Evolutionary conservation across 768 basidiomycete species (phyloP).

Genomic region (Mycena latifolia): DNA sequence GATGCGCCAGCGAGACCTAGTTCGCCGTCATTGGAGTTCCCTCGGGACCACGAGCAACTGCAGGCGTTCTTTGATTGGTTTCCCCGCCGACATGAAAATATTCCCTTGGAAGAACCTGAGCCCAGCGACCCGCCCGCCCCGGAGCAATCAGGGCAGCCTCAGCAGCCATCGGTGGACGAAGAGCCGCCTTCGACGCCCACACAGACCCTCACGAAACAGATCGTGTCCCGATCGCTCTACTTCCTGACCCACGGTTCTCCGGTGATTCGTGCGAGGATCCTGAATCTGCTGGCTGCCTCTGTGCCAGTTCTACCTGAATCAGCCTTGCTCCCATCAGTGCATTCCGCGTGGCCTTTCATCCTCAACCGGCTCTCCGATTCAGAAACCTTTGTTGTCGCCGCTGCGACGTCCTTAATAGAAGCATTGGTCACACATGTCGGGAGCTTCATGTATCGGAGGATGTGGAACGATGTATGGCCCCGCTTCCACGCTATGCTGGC

Average conservation of each 20-base stretch:
- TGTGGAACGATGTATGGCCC: slow-evolving; percentile 97
- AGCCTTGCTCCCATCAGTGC: slow-evolving; percentile 85
- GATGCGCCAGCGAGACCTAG: slow-evolving; percentile 34
- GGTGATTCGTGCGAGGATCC: slow-evolving; percentile 85
- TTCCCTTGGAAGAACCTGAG: slow-evolving; percentile 49
- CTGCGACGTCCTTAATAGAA: slow-evolving; percentile 82
- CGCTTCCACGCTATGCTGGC: slow-evolving; percentile 73
- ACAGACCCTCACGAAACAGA: slow-evolving; percentile 84
- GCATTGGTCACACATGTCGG: slow-evolving; percentile 78
- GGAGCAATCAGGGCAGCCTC: slow-evolving; percentile 34
- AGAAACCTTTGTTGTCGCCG: slow-evolving; percentile 84
- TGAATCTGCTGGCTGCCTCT: slow-evolving; percentile 79
- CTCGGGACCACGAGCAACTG: slow-evolving; percentile 51
- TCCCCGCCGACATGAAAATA: slow-evolving; percentile 56
- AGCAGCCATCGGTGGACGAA: slow-evolving; percentile 54
- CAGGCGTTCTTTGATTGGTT: slow-evolving; percentile 78
- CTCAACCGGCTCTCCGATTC: slow-evolving; percentile 82
- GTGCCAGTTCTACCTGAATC: slow-evolving; percentile 79
- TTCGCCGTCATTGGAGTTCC: slow-evolving; percentile 34
- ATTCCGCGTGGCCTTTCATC: slow-evolving; percentile 95
- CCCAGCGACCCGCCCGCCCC: not conserved
- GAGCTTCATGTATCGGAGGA: slow-evolving; percentile 84
- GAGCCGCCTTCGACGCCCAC: slow-evolving; percentile 72
- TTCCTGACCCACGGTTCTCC: slow-evolving; percentile 94
- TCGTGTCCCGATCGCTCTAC: slow-evolving; percentile 87